Conservation (phyloP, 192 early-diverging fungal species). For the Phycomyces nitens region DNA sequence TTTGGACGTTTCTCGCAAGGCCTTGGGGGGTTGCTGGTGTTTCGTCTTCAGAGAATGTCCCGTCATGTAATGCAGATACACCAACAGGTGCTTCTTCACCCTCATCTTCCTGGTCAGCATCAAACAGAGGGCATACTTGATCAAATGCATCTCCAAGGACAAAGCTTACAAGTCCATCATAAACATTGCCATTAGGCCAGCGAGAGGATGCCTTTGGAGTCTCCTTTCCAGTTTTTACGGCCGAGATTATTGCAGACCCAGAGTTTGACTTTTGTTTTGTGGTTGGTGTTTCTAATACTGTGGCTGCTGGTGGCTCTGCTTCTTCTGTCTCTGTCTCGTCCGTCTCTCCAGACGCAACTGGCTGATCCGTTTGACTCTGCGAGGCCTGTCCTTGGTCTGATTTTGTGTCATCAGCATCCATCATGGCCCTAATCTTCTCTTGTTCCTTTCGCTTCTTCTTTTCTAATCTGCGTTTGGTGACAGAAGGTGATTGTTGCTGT, state of each 20-base stretch:
- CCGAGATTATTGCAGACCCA: too few relatives aligned
- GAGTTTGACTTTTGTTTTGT: too few relatives aligned
- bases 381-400: background rate
- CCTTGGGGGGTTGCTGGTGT: too few relatives aligned
- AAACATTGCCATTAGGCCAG: background rate
- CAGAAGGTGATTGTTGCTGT: constrained; percentile 16
- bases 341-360: too few relatives aligned
- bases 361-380: background rate
- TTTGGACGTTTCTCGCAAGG: too few relatives aligned
- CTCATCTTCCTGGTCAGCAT: background rate
- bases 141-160: constrained; percentile 28
- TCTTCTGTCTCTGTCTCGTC: background rate
- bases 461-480: constrained; percentile 21
- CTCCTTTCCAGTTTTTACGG: background rate
- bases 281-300: background rate
- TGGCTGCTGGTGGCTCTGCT: background rate
- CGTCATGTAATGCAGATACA: constrained; percentile 20
- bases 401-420: background rate
- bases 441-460: constrained; percentile 31
- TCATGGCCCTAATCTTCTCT: background rate
- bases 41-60: too few relatives aligned
- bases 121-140: constrained; percentile 5
- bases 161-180: constrained; percentile 24
- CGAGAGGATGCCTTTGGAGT: background rate
- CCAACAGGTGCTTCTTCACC: constrained; percentile 16